Percentiles rank a stretch among this genome's conserved stretches.
Conservation (phyloP, 148 eudicot species). For the Diospyros kaki region DNA sequence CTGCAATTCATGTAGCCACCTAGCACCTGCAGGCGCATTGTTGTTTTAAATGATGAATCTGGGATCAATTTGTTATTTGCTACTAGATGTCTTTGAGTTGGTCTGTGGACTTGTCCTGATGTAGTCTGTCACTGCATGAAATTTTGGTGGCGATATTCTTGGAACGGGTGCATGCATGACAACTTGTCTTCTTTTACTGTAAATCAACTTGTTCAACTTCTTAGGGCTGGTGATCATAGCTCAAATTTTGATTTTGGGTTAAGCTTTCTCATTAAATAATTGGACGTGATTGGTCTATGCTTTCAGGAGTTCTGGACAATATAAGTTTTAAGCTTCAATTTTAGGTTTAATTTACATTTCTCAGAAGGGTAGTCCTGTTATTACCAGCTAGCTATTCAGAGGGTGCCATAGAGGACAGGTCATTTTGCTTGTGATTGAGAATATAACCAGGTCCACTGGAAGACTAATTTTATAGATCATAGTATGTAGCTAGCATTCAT, state of each 20-base stretch:
- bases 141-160: not conserved
- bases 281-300: not conserved
- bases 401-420: not conserved
- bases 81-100: too few species aligned
- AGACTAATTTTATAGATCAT: not conserved
- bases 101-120: too few species aligned
- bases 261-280: not conserved
- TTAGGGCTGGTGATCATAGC: not conserved
- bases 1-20: too few species aligned
- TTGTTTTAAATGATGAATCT: too few species aligned
- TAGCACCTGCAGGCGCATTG: too few species aligned
- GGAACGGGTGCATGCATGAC: not conserved
- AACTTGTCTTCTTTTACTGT: not conserved
- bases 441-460: not conserved
- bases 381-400: not conserved
- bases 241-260: not conserved
- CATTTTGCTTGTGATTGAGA: not conserved
- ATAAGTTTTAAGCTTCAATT: not conserved
- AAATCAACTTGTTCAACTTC: not conserved
- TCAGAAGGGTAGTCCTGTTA: not conserved
- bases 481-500: not conserved
- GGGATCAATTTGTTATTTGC: too few species aligned
- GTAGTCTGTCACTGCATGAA: too few species aligned
- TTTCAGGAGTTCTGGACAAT: not conserved
- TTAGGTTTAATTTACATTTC: not conserved